Percentiles rank a stretch among this genome's conserved stretches.
Conservation (phyloP, 1,139 yeast genomes). For the Tardiomyces digboiensis region DNA sequence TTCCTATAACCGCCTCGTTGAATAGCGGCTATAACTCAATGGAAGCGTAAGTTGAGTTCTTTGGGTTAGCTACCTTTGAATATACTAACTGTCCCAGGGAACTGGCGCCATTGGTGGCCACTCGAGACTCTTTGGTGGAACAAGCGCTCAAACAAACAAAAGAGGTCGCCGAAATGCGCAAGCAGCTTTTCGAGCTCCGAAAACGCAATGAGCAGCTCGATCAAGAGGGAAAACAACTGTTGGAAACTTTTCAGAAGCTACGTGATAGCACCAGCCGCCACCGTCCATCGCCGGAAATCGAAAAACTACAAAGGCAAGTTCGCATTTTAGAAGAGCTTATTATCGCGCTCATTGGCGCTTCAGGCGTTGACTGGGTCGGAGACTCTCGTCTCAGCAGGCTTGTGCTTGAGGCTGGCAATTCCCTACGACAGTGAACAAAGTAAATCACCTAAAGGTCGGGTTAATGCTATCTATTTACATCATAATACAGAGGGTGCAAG, state of each 20-base stretch:
- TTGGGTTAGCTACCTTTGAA: too few relatives aligned
- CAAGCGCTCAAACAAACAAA: neutral
- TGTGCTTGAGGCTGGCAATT: too few relatives aligned
- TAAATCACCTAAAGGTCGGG: too few relatives aligned
- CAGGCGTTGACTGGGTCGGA: conserved; percentile 1
- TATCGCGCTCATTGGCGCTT: neutral
- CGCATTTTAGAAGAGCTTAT: neutral
- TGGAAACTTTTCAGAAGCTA: too few relatives aligned
- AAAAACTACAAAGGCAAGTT: neutral
- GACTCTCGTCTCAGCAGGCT: neutral
- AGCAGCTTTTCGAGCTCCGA: neutral
- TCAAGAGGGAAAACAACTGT: neutral
- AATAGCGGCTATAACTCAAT: neutral
- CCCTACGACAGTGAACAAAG: too few relatives aligned
- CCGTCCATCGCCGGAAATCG: neutral
- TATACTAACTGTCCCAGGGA: too few relatives aligned
- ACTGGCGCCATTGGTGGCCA: neutral
- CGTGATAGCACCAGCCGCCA: too few relatives aligned
- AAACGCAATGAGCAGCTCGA: neutral
- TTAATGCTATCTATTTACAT: too few relatives aligned
- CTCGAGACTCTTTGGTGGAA: neutral
- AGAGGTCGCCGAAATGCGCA: neutral
- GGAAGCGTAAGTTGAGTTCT: neutral
- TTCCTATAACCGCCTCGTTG: neutral
- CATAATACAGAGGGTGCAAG: too few relatives aligned